These are phyloP conservation scores for Lentinula raphanica DNA, from an alignment of 768 basidiomycete species.

Conservation along the genomic window DNA sequence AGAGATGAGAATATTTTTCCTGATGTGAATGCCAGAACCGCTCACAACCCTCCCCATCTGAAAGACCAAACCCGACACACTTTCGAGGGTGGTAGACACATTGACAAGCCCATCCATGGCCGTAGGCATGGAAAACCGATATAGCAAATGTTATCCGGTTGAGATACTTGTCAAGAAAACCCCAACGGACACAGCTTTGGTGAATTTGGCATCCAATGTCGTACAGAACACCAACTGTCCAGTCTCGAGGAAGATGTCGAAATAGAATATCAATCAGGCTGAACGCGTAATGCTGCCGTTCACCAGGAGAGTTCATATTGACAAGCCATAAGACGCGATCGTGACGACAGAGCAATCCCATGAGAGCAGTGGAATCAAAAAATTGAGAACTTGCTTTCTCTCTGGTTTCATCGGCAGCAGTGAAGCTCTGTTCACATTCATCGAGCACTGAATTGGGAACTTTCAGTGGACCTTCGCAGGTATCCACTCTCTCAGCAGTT, in stretches of 20 bases:
- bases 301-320: constrained; percentile 28
- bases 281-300: constrained; percentile 27
- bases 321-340: constrained; percentile 25
- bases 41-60: constrained; percentile 25
- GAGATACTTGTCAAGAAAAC: constrained; percentile 19
- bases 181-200: constrained; percentile 11
- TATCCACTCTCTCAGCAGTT: no score
- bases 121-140: constrained; percentile 34
- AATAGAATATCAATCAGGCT: constrained; percentile 26
- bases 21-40: constrained; percentile 21
- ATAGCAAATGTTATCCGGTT: constrained; percentile 21
- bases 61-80: constrained; percentile 16
- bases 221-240: no score
- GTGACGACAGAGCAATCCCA: constrained; percentile 30
- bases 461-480: no score
- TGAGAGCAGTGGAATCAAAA: constrained; percentile 18
- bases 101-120: constrained; percentile 35
- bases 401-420: no score
- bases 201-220: background rate
- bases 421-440: no score
- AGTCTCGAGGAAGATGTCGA: constrained; percentile 18
- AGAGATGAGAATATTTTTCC: no score
- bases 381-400: no score
- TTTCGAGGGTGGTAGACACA: constrained; percentile 30
- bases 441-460: no score